Base-by-base conservation (phyloP, 2,329 filamentous ascomycete genomes). In the Pezicula carpinea region DNA sequence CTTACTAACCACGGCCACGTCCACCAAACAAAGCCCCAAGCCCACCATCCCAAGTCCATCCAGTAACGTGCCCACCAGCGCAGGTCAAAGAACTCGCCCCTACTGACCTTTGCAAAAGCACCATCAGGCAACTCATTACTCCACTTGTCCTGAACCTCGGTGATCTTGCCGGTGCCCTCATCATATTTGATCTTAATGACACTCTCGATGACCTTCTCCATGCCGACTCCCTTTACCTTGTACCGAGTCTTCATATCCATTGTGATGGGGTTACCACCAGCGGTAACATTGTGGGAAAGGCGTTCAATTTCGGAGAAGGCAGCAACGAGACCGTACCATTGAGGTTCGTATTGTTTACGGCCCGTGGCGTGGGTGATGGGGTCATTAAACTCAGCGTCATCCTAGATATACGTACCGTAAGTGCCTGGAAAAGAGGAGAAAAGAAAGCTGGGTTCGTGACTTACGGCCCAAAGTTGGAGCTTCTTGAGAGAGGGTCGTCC, bases 221-320 rank as follows among this genome's bases (percentile, higher is more conserved):
- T 74, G 0, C 66, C 66, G 35, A 79, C 64, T 0, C 74, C 75
- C 63, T 79, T 79, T 49, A 80, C 63, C 5, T 70, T 69, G 60
- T 80, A 80, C 43, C 69, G 62, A 1, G 70, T 76, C 59, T 72
- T 74, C 50, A 79, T n/a, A 32, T 79, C 69, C 57, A 85, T 64
- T 49, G 71, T 64, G 34, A 85, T 82, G 1, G 82, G 80, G 53
- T 84, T 82, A 1, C 79, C 79, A 0, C 67, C 62, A 14, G 68
- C 71, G 1, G 66, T 77, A 10, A 85, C 79, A 33, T 68, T 61
- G 59, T 82, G 74, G 31, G 69, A 65, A 39, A 79, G 66, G 21
- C 78, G 73, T 59, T 76, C 68, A 54, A 83, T 83, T 41, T 78
- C 71, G 38, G 66, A 69, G 61, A 84, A 84, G 2, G 78, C 73